A percentile compares a stretch with the other conserved stretches of the same genome.
phyloP scores from a whole-genome alignment of 768 basidiomycete species.

The Dacryopinax primogenitus region DNA sequence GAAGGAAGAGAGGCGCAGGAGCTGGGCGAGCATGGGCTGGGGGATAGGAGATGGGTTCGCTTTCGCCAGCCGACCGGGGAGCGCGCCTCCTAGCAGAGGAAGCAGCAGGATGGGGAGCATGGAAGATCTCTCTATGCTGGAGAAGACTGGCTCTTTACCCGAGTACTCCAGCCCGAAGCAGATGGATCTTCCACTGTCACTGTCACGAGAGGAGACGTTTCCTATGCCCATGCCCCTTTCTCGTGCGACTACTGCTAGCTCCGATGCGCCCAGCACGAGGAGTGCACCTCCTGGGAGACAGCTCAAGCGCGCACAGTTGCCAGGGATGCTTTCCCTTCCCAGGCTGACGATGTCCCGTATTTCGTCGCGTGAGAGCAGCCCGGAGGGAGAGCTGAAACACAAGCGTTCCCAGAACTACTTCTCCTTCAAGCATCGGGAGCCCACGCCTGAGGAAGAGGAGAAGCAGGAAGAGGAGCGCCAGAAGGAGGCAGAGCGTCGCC shows the following conservation, averaged over 20 bases:
- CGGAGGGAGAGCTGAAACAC: constrained; percentile 18
- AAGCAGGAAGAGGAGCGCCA: constrained; percentile 34
- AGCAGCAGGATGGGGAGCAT: neutral
- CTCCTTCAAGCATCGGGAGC: constrained; percentile 23
- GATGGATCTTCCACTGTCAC: neutral
- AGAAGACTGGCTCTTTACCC: neutral
- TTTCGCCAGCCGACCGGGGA: neutral
- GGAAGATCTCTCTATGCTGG: neutral
- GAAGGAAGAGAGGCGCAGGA: constrained; percentile 18
- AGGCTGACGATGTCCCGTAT: neutral
- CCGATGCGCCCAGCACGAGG: neutral
- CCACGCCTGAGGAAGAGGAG: constrained; percentile 31
- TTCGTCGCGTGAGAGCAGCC: neutral
- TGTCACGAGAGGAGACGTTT: neutral
- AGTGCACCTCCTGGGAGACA: neutral
- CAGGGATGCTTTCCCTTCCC: constrained; percentile 3
- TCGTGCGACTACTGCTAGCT: neutral
- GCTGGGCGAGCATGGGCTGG: neutral
- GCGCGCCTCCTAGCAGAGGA: neutral
- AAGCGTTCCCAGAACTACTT: constrained; percentile 20
- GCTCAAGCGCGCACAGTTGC: constrained; percentile 1
- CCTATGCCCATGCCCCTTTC: neutral
- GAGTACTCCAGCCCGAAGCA: neutral
- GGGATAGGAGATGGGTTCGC: neutral
- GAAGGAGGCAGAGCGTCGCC: constrained; percentile 26